A percentile compares a stretch with the other conserved stretches of the same genome.
Conservation (phyloP, 2,329 filamentous ascomycete genomes). For the Fusarium coffeatum region DNA sequence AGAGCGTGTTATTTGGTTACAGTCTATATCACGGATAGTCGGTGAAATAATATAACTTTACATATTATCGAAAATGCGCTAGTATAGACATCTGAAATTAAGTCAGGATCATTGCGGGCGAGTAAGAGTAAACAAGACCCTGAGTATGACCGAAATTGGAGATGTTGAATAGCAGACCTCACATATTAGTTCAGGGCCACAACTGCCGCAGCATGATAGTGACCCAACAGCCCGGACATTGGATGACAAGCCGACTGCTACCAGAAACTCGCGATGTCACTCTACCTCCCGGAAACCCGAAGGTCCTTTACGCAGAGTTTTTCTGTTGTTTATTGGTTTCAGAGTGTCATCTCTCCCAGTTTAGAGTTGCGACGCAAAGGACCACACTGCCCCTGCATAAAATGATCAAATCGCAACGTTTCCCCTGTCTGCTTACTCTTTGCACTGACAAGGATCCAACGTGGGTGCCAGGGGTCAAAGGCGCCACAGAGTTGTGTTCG, state of each 20-base stretch:
- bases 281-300: neutral
- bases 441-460: slow-evolving; percentile 22
- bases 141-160: slow-evolving; percentile 2
- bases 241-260: slow-evolving; percentile 18
- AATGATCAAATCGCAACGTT: slow-evolving; percentile 25
- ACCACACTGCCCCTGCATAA: slow-evolving; percentile 37
- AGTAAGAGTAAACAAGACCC: neutral
- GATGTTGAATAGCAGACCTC: neutral
- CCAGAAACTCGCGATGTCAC: slow-evolving; percentile 26
- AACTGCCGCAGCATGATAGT: slow-evolving; percentile 10
- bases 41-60: neutral
- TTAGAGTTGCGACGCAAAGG: slow-evolving; percentile 25
- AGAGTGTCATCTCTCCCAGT: slow-evolving; percentile 1
- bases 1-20: neutral
- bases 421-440: slow-evolving; percentile 14
- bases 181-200: neutral
- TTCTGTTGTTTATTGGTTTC: slow-evolving; percentile 17
- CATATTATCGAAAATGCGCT: neutral
- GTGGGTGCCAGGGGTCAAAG: slow-evolving; percentile 25
- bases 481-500: slow-evolving; percentile 23
- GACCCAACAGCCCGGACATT: slow-evolving; percentile 10
- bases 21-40: neutral
- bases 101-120: neutral
- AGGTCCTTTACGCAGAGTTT: neutral
- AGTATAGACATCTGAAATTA: neutral